Evolutionary conservation across 371 early-diverging fungal genomes (phyloP), one percentile per base, ranked within the genome.

Genomic region (Actinomucor elegans): DNA sequence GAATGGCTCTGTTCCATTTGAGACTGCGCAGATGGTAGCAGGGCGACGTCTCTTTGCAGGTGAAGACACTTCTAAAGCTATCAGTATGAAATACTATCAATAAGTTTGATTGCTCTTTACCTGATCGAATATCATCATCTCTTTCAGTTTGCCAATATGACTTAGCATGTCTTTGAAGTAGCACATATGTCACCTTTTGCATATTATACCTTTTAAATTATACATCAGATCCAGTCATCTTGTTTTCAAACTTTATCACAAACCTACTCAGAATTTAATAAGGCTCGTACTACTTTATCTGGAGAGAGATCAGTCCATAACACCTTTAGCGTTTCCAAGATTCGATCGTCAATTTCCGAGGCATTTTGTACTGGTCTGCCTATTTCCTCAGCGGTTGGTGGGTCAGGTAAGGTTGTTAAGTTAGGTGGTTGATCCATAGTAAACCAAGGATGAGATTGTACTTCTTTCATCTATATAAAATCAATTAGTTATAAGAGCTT

Each of bases 101-200:
- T 11, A 0, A 3, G 12, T 23, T 7, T 14, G n/a, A n/a, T 37
- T 15, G 37, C 23, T 42, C 14, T 17, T 27, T 67, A 67, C 71
- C 64, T 41, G 66, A 57, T 18, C 61, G 57, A 26, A 59, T 61
- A 26, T 73, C 69, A n/a, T 71, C 72, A 34, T 69, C 74, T 34
- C 67, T 54, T 15, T 70, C 70, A 23, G 55, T 59, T 59, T 77
- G 69, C 75, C 74, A 74, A 48, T 77, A 74, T 6, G 64, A 63
- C 14, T 48, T 66, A 0, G 78, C 75, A 47, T 77, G 75, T 10
- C 73, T 64, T 57, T 70, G 73, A 12, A 77, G 63, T 21, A 77
- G 24, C 6, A 77, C 75, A 61, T 77, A 77, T 2, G 75, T 74
- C 0, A 74, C 75, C 31, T 77, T 77, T 59, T 74, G 78, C 78